Evolutionary conservation across 1,284 basidiomycete genomes (phyloP).

Genomic region (Waitea zeae): DNA sequence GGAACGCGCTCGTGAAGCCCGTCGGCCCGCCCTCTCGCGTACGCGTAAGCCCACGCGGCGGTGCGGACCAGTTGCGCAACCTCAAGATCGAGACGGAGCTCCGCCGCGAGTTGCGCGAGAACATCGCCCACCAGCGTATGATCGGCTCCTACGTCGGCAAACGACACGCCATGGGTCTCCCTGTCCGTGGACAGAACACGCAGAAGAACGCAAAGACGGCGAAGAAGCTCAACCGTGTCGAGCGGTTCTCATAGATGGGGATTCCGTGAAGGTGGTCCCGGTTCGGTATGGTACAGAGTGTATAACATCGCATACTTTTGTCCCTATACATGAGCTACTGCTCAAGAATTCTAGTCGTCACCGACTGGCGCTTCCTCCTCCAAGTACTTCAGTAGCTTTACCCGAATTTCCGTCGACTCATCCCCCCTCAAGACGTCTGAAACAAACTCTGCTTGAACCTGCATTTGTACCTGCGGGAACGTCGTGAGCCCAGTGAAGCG

Average conservation of each 20-base stretch:
- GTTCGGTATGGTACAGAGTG: background rate
- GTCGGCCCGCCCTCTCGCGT: background rate
- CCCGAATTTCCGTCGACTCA: conserved; percentile 86
- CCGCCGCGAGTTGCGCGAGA: conserved; percentile 62
- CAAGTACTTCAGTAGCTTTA: conserved; percentile 78
- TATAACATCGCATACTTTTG: conserved; percentile 1
- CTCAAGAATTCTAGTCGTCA: conserved; percentile 63
- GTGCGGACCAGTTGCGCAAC: conserved; percentile 41
- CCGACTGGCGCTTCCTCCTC: conserved; percentile 86
- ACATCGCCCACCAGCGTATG: conserved; percentile 79
- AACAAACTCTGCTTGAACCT: conserved; percentile 81
- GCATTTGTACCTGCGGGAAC: conserved; percentile 75
- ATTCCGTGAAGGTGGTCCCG: background rate
- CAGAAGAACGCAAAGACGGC: conserved; percentile 77
- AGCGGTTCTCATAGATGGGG: conserved; percentile 14
- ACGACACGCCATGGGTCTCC: conserved; percentile 77
- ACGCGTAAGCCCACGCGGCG: conserved; percentile 2
- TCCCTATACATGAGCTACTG: background rate
- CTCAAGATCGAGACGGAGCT: conserved; percentile 76
- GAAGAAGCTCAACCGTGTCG: conserved; percentile 64
- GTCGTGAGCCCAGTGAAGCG: conserved; percentile 5
- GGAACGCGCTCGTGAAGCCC: background rate
- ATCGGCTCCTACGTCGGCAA: conserved; percentile 81
- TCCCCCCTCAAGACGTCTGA: conserved; percentile 88
- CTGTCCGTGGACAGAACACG: conserved; percentile 83